Evolutionary conservation across 208 protist species (phyloP).

Genomic region (Borovskyia barvae): DNA sequence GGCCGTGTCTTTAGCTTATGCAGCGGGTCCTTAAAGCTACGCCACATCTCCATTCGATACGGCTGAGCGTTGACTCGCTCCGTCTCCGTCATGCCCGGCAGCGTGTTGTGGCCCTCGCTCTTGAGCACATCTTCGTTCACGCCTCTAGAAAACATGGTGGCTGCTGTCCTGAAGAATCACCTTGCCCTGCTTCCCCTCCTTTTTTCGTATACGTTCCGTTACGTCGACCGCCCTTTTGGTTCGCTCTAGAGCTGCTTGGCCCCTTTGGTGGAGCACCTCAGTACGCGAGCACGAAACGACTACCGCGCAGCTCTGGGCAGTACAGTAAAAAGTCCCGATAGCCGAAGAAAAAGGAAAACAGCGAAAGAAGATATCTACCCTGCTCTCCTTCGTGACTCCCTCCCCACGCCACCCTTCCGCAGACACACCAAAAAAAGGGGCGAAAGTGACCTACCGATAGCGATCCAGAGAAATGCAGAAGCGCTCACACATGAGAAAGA

Average conservation of each 20-base stretch:
- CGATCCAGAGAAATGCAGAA: no score
- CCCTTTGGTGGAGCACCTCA: not conserved
- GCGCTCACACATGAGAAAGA: slow-evolving; percentile 3
- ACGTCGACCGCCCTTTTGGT: not conserved
- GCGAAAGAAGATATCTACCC: not conserved
- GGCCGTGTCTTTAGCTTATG: slow-evolving; percentile 34
- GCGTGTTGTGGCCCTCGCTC: slow-evolving; percentile 56
- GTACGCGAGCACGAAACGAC: slow-evolving; percentile 18
- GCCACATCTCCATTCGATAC: slow-evolving; percentile 58
- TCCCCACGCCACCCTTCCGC: no score
- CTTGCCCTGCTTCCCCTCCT: slow-evolving; percentile 4
- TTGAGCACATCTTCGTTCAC: slow-evolving; percentile 55
- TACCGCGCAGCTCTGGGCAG: no score
- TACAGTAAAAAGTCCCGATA: slow-evolving; percentile 8
- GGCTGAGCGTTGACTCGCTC: slow-evolving; percentile 32
- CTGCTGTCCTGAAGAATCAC: not conserved
- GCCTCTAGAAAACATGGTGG: slow-evolving; percentile 58
- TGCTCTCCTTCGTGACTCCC: not conserved
- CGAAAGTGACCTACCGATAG: no score
- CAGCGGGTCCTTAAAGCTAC: slow-evolving; percentile 52
- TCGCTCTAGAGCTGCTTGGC: not conserved
- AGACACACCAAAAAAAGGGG: no score
- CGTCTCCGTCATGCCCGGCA: slow-evolving; percentile 18
- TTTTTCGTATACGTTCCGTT: not conserved
- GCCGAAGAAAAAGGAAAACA: not conserved